Percentiles rank a stretch among this genome's conserved stretches.
Evolutionary conservation across 208 protist genomes (phyloP).

Genomic region (Trypanosoma congolense): DNA sequence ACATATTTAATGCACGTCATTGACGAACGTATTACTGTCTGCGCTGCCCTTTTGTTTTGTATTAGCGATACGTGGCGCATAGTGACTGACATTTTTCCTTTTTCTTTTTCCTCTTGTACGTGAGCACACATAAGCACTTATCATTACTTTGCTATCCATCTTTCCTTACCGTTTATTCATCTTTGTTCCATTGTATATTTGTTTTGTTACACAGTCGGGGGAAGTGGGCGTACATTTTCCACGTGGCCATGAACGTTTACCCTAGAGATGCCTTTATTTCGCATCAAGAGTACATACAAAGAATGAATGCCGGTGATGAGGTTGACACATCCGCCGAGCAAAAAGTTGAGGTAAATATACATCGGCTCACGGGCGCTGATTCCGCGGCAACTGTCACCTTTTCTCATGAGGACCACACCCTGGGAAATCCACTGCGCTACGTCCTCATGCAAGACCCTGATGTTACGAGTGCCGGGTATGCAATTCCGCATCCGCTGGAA

Average conservation of each 20-base stretch:
- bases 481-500: constrained; percentile 92
- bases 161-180: not conserved
- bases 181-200: too few relatives aligned
- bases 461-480: constrained; percentile 86
- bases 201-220: too few relatives aligned
- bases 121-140: not conserved
- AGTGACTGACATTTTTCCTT: too few relatives aligned
- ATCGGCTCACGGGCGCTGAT: constrained; percentile 71
- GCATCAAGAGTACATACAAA: constrained; percentile 84
- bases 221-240: too few relatives aligned
- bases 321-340: constrained; percentile 88
- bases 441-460: constrained; percentile 90
- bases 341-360: constrained; percentile 84
- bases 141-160: not conserved
- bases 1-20: too few relatives aligned
- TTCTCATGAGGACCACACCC: constrained; percentile 89
- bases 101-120: not conserved
- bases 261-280: constrained; percentile 81
- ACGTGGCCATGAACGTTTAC: constrained; percentile 48
- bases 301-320: constrained; percentile 85
- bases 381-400: constrained; percentile 79
- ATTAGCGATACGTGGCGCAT: too few relatives aligned
- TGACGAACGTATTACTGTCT: too few relatives aligned
- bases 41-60: too few relatives aligned
- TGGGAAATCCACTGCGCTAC: constrained; percentile 90